Base-by-base conservation (phyloP, 2,329 filamentous ascomycete genomes). In the Neopestalotiopsis sp. region DNA sequence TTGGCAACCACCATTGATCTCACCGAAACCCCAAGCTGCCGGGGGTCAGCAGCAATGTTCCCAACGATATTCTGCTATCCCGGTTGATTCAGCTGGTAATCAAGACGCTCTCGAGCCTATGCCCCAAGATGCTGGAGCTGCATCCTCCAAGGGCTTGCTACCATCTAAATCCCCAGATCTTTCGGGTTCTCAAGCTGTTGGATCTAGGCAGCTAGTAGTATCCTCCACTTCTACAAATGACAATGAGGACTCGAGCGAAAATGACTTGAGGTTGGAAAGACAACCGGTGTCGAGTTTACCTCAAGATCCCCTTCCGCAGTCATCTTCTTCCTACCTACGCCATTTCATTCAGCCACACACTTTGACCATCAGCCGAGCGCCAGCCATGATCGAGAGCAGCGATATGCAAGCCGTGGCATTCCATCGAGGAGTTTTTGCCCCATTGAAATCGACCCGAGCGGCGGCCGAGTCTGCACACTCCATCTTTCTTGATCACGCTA, bases 361-460 rank as follows among this genome's bases (percentile, higher is more conserved):
- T 4, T 24, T 38, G 6, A 13, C 32, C 60, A 17, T 34, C 34
- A 34, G 30, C 20, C 20, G 24, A 34, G 12, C 30, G 9, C 4
- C 20, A 1, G 20, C 34, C 34, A 10, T 28, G 38, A 34, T 42
- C 34, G 34, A 34, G 4, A 42, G 14, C 30, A 63, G 60, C 60
- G 60, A 63, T 10, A 7, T 24, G 9, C 32, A 42, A 63, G 60
- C 60, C 10, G 60, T 63, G 2, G 60, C 20, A 40, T 63, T 63
- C 34, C 38, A 40, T n/a, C 60, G 60, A 12, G 60, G n/a, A 42
- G 34, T 63, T 6, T 63, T 63, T 7, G 60, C 60, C 6, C 60
- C 60, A 10, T 38, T 63, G 60, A 63, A 63, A 24, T 63, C 60
- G n/a, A 63, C 60, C 14, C 60, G 60, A 34, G 32, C 30, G 10